Evolutionary conservation across 345 rosid genomes (phyloP).

Genomic region (Pugionium dolabratum): DNA sequence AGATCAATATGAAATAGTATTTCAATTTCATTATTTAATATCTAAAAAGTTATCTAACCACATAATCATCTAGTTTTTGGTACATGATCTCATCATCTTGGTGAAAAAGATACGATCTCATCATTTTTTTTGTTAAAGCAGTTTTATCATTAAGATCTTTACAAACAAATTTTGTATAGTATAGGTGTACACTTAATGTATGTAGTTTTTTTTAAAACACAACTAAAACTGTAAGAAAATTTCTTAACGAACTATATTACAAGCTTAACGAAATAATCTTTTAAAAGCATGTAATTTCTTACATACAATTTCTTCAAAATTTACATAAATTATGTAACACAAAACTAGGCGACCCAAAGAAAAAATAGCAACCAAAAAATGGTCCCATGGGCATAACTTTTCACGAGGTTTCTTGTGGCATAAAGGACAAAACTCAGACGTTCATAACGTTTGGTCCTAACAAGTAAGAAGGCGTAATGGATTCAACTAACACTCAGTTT

Average conservation of each 20-base stretch:
- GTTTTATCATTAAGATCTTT: not conserved
- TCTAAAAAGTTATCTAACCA: too few relatives aligned
- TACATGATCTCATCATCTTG: too few relatives aligned
- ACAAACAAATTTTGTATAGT: not conserved
- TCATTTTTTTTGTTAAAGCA: too few relatives aligned
- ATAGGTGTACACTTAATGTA: not conserved
- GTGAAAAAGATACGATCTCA: too few relatives aligned
- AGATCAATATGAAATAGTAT: too few relatives aligned
- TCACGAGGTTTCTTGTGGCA: slow-evolving; percentile 33
- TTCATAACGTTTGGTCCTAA: slow-evolving; percentile 30
- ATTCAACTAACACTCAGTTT: slow-evolving; percentile 22
- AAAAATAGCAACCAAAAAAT: slow-evolving; percentile 14
- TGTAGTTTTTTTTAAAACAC: not conserved
- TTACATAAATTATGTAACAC: slow-evolving; percentile 18
- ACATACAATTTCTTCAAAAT: slow-evolving; percentile 18
- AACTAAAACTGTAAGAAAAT: not conserved
- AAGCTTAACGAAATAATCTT: not conserved
- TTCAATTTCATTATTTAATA: too few relatives aligned
- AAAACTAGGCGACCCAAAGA: slow-evolving; percentile 4
- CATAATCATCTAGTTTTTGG: too few relatives aligned
- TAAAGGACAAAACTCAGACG: slow-evolving; percentile 31
- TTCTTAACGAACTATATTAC: not conserved
- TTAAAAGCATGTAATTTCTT: not conserved
- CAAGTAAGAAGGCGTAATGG: slow-evolving; percentile 30
- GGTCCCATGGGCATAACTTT: slow-evolving; percentile 31